A percentile compares a stretch with the other conserved stretches of the same genome.
These are phyloP conservation scores for Cubamyces lactineus DNA, from an alignment of 768 basidiomycete genomes.

Conservation along the genomic window DNA sequence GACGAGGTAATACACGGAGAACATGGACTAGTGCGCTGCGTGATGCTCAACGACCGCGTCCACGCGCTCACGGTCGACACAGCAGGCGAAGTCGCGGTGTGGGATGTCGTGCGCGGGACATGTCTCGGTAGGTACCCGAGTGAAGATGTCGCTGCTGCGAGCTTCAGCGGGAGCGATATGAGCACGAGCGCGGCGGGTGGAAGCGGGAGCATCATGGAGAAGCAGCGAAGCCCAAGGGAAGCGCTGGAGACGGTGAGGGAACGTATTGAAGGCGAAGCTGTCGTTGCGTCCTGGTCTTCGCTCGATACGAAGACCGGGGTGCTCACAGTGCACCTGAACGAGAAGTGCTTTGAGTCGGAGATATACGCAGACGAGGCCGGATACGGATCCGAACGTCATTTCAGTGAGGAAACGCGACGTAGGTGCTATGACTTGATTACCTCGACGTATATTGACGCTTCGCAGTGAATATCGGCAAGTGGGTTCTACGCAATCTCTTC, in stretches of 20 bases:
- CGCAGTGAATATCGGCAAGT: constrained; percentile 89
- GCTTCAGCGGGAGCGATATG: constrained; percentile 49
- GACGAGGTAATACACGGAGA: constrained; percentile 77
- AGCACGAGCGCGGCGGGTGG: constrained; percentile 50
- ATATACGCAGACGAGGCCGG: constrained; percentile 93
- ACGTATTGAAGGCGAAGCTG: constrained; percentile 93
- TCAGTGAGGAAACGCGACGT: constrained; percentile 83
- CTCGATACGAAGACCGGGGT: constrained; percentile 91
- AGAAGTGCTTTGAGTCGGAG: constrained; percentile 92
- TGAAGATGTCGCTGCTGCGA: constrained; percentile 68
- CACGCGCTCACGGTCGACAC: constrained; percentile 93
- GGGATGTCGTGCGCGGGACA: constrained; percentile 82
- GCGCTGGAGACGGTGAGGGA: constrained; percentile 86
- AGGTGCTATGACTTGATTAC: constrained; percentile 37
- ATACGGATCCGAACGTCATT: constrained; percentile 58
- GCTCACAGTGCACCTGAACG: constrained; percentile 84
- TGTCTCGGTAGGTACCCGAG: constrained; percentile 74
- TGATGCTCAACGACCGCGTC: constrained; percentile 84
- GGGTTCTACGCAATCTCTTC: constrained; percentile 88
- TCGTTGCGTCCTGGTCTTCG: constrained; percentile 80
- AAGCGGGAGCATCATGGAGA: constrained; percentile 38
- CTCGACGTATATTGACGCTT: not conserved
- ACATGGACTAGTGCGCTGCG: constrained; percentile 78
- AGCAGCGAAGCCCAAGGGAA: constrained; percentile 74
- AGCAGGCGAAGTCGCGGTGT: constrained; percentile 83